A percentile compares a stretch with the other conserved stretches of the same genome.
Evolutionary conservation across 148 eudicot species (phyloP).

Genomic region (Diospyros lotus): DNA sequence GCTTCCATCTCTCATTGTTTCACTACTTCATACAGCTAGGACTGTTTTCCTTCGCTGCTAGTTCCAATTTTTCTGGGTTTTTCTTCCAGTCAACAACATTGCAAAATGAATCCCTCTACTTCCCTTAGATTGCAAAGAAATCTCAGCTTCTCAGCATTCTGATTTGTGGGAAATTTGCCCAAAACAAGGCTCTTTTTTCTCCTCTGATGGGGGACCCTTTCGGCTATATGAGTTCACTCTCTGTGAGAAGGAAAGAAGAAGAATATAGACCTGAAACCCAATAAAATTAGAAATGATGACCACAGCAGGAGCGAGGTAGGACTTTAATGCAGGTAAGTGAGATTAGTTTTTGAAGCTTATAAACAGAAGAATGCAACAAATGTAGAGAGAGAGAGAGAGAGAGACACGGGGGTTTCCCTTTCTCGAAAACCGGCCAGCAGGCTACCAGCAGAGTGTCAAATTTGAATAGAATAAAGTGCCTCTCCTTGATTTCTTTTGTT

Average conservation of each 20-base stretch:
- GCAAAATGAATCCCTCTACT: slow-evolving; percentile 3
- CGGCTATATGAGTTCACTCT: background rate
- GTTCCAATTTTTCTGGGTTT: slow-evolving; percentile 11
- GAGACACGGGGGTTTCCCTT: background rate
- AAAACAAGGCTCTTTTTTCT: slow-evolving; percentile 13
- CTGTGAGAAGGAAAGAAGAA: background rate
- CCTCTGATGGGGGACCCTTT: background rate
- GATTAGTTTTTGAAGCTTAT: slow-evolving; percentile 29
- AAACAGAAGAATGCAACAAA: slow-evolving; percentile 44
- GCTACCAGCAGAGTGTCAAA: slow-evolving; percentile 27
- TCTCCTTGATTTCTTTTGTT: background rate
- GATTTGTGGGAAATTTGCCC: background rate
- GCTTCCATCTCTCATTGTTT: slow-evolving; percentile 78
- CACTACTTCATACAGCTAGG: slow-evolving; percentile 60
- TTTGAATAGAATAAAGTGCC: slow-evolving; percentile 81
- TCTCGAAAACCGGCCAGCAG: too few relatives aligned
- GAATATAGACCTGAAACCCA: background rate
- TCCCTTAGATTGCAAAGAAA: background rate
- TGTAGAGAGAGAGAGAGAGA: slow-evolving; percentile 17
- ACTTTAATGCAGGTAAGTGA: slow-evolving; percentile 29
- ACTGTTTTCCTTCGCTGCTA: slow-evolving; percentile 6
- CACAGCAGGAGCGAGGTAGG: background rate
- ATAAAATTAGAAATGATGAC: slow-evolving; percentile 15
- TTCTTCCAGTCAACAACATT: background rate
- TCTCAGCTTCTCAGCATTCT: background rate